These are phyloP conservation scores for Polygonum aviculare DNA, from an alignment of 148 eudicot species.

Conservation along the genomic window DNA sequence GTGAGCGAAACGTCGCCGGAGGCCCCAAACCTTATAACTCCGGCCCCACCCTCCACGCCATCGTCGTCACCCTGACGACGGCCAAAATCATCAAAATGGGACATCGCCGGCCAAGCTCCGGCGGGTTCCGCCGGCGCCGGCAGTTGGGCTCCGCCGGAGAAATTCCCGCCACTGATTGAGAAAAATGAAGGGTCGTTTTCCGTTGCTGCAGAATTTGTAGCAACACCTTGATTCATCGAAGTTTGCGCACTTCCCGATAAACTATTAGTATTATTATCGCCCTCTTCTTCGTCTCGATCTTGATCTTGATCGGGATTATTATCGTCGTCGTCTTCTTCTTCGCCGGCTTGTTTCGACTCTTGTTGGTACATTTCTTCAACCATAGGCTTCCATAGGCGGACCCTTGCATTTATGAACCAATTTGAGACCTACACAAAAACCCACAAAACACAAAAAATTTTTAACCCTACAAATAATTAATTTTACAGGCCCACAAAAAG, in stretches of 20 bases:
- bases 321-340: neutral
- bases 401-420: slow-evolving; percentile 84
- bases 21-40: slow-evolving; percentile 20
- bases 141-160: slow-evolving; percentile 15
- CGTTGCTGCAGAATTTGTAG: slow-evolving; percentile 18
- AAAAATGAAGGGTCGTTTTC: slow-evolving; percentile 39
- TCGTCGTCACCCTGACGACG: neutral
- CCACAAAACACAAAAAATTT: neutral
- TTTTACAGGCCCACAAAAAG: neutral
- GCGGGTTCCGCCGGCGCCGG: neutral
- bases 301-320: slow-evolving; percentile 1
- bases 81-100: neutral
- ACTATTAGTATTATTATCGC: neutral
- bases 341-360: slow-evolving; percentile 40
- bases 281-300: neutral
- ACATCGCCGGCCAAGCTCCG: neutral
- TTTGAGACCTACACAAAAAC: slow-evolving; percentile 45
- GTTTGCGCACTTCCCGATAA: slow-evolving; percentile 14
- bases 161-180: slow-evolving; percentile 23
- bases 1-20: slow-evolving; percentile 26
- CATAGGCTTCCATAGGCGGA: slow-evolving; percentile 81
- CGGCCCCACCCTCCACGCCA: neutral
- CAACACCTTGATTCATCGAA: slow-evolving; percentile 17
- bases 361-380: slow-evolving; percentile 76
- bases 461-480: neutral